These are phyloP conservation scores for Mycena citricolor DNA, from an alignment of 1,284 basidiomycete genomes.

Conservation along the genomic window DNA sequence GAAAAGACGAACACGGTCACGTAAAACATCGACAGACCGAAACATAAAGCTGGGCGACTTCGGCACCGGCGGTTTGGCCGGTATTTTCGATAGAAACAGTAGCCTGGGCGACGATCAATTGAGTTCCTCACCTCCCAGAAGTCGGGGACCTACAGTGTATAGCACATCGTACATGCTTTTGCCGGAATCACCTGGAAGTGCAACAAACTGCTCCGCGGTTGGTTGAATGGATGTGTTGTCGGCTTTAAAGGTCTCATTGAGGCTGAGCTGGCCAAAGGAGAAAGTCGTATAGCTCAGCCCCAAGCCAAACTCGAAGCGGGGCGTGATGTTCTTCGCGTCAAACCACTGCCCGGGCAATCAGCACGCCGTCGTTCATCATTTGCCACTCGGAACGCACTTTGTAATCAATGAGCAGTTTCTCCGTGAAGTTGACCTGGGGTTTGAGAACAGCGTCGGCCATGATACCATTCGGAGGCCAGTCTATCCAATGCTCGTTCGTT, in stretches of 20 bases:
- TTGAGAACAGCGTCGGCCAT: slow-evolving; percentile 5
- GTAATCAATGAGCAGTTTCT: slow-evolving; percentile 15
- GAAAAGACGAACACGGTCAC: no score
- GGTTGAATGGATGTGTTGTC: slow-evolving; percentile 13
- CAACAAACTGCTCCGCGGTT: slow-evolving; percentile 11
- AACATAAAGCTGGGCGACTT: slow-evolving; percentile 13
- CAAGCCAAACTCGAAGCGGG: slow-evolving; percentile 79
- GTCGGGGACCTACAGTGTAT: slow-evolving; percentile 8
- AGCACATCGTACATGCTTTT: slow-evolving; percentile 14
- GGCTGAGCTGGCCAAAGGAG: slow-evolving; percentile 15
- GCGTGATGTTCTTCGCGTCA: slow-evolving; percentile 55
- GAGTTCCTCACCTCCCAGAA: no score
- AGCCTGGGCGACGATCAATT: slow-evolving; percentile 1
- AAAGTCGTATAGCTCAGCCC: slow-evolving; percentile 86
- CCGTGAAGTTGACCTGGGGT: slow-evolving; percentile 15
- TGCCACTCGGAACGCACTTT: slow-evolving; percentile 1
- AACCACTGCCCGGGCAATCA: slow-evolving; percentile 7
- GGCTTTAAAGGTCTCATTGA: slow-evolving; percentile 7
- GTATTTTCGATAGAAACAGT: slow-evolving; percentile 6
- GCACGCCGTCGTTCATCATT: slow-evolving; percentile 37
- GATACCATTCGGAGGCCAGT: slow-evolving; percentile 16
- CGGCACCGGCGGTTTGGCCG: slow-evolving; percentile 4
- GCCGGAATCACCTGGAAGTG: neutral
- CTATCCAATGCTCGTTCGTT: no score
- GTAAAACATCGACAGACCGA: slow-evolving; percentile 1